A percentile compares a stretch with the other conserved stretches of the same genome.
Evolutionary conservation across 345 rosid genomes (phyloP).

Genomic region (Ceriops decandra): DNA sequence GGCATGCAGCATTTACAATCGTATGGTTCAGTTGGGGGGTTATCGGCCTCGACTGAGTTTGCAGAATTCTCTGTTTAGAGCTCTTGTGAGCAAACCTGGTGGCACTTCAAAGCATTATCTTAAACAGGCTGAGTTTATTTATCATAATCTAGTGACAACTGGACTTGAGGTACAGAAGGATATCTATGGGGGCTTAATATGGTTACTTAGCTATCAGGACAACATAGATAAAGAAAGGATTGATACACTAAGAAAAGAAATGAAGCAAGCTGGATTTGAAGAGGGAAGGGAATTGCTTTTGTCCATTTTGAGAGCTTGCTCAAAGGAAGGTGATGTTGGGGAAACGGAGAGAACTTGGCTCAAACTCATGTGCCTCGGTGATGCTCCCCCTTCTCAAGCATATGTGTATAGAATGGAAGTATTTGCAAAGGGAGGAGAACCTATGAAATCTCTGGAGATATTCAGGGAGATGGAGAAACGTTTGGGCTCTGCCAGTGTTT

Average conservation of each 20-base stretch:
- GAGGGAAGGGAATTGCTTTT: conserved; percentile 62
- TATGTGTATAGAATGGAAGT: conserved; percentile 79
- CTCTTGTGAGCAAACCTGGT: conserved; percentile 56
- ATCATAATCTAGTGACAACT: conserved; percentile 60
- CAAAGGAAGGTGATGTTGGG: conserved; percentile 57
- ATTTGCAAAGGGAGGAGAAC: conserved; percentile 52
- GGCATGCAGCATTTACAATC: conserved; percentile 76
- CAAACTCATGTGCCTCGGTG: conserved; percentile 38
- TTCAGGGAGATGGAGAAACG: conserved; percentile 64
- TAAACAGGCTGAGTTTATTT: conserved; percentile 82
- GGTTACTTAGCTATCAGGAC: conserved; percentile 87
- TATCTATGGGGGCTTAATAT: conserved; percentile 64
- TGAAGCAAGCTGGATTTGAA: conserved; percentile 52
- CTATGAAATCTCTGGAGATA: conserved; percentile 48
- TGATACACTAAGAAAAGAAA: conserved; percentile 49
- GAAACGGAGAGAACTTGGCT: conserved; percentile 70
- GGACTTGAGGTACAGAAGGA: conserved; percentile 70
- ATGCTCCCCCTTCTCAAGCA: conserved; percentile 51
- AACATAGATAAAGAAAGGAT: conserved; percentile 54
- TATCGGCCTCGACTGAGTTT: conserved; percentile 61
- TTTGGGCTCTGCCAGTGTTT: conserved; percentile 47
- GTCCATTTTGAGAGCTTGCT: conserved; percentile 69
- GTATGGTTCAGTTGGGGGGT: conserved; percentile 92
- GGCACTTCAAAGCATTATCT: conserved; percentile 49
- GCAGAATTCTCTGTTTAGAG: conserved; percentile 77